These are phyloP conservation scores for Psidium friedrichsthalianum DNA, from an alignment of 345 rosid genomes.

Conservation along the genomic window DNA sequence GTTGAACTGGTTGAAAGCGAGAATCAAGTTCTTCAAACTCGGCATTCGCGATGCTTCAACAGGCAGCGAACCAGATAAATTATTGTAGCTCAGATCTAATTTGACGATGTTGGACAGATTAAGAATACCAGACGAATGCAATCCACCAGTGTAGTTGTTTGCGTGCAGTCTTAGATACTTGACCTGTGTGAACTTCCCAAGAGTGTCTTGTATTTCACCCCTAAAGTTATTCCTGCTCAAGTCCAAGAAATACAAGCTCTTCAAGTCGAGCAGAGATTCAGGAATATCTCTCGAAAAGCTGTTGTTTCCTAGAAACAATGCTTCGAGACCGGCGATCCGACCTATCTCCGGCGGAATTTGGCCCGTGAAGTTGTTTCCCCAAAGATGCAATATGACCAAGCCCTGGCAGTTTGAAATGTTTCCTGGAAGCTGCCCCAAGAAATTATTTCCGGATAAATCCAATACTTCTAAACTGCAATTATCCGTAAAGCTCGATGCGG, in stretches of 20 bases:
- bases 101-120: constrained; percentile 31
- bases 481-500: constrained; percentile 24
- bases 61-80: constrained; percentile 60
- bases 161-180: constrained; percentile 50
- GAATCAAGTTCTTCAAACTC: constrained; percentile 50
- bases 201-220: constrained; percentile 53
- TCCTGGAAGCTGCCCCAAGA: constrained; percentile 38
- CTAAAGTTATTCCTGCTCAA: constrained; percentile 59
- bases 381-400: constrained; percentile 36
- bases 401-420: constrained; percentile 47
- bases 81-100: constrained; percentile 76
- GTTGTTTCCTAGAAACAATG: constrained; percentile 65
- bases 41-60: constrained; percentile 38
- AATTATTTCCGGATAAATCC: constrained; percentile 50
- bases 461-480: constrained; percentile 41
- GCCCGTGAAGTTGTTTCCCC: constrained; percentile 61
- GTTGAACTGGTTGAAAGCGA: constrained; percentile 54
- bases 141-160: constrained; percentile 54
- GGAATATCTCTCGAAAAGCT: constrained; percentile 46
- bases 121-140: constrained; percentile 60
- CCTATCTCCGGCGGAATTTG: constrained; percentile 59
- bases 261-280: constrained; percentile 47
- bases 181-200: constrained; percentile 57
- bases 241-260: constrained; percentile 47
- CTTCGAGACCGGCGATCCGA: constrained; percentile 39